A percentile compares a stretch with the other conserved stretches of the same genome.
Conservation (phyloP, 768 basidiomycete genomes). For the Amanita pseudoporphyria region DNA sequence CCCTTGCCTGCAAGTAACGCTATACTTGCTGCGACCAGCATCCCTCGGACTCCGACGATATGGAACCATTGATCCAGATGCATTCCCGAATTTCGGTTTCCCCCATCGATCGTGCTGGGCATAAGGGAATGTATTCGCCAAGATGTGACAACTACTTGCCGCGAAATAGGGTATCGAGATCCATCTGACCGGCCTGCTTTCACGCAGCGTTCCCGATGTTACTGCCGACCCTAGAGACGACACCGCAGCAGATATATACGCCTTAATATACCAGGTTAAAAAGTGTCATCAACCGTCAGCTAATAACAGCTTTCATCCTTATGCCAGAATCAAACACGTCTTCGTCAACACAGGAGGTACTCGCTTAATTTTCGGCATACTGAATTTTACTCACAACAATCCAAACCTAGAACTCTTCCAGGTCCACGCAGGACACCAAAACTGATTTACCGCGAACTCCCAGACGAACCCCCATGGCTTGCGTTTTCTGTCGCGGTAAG, state of each 20-base stretch:
- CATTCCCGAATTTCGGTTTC: background rate
- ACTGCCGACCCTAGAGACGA: background rate
- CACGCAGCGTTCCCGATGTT: background rate
- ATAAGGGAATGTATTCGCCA: background rate
- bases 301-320: background rate
- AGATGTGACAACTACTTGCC: background rate
- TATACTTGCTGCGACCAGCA: background rate
- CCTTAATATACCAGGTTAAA: background rate
- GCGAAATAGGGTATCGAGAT: background rate
- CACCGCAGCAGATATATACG: background rate
- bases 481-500: conserved; percentile 61
- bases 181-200: background rate
- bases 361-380: background rate
- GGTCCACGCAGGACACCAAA: background rate
- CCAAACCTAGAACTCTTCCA: background rate
- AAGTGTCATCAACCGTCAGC: background rate
- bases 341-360: conserved; percentile 1
- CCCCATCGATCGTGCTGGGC: background rate
- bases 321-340: conserved; percentile 1
- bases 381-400: background rate
- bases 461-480: conserved; percentile 58
- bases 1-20: background rate
- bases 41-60: conserved; percentile 4
- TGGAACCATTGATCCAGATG: background rate
- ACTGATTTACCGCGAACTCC: conserved; percentile 13